phyloP scores from a whole-genome alignment of 768 basidiomycete genomes.

The Russula emetica region DNA sequence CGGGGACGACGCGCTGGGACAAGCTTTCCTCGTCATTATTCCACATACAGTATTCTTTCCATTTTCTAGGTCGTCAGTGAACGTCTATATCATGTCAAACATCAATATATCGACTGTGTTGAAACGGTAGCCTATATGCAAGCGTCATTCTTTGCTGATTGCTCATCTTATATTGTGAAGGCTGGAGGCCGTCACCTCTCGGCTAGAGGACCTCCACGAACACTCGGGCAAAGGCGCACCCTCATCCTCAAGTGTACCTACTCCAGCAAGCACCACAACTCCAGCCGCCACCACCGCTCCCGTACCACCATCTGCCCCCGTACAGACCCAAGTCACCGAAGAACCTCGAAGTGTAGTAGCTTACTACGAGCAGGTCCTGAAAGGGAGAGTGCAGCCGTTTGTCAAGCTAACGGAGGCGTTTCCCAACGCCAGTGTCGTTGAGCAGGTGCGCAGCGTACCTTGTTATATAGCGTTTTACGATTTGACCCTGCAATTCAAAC shows the following conservation, averaged over 20 bases:
- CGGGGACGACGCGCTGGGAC: no score
- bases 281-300: constrained; percentile 38
- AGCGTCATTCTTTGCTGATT: neutral
- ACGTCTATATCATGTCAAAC: constrained; percentile 18
- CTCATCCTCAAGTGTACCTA: constrained; percentile 32
- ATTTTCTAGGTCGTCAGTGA: neutral
- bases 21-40: neutral
- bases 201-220: constrained; percentile 84
- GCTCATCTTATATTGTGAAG: constrained; percentile 38
- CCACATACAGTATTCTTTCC: neutral
- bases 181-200: constrained; percentile 87
- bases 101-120: constrained; percentile 28
- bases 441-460: constrained; percentile 57
- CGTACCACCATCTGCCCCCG: constrained; percentile 37
- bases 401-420: constrained; percentile 66
- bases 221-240: constrained; percentile 26
- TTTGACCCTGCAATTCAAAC: neutral
- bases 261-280: constrained; percentile 33
- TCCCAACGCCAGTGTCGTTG: constrained; percentile 62
- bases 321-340: constrained; percentile 37
- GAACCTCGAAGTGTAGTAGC: constrained; percentile 60
- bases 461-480: neutral
- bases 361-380: constrained; percentile 69
- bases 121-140: constrained; percentile 20
- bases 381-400: constrained; percentile 71